Percentiles rank a stretch among this genome's conserved stretches.
Evolutionary conservation across 148 eudicot genomes (phyloP).

Genomic region (Silene latifolia): DNA sequence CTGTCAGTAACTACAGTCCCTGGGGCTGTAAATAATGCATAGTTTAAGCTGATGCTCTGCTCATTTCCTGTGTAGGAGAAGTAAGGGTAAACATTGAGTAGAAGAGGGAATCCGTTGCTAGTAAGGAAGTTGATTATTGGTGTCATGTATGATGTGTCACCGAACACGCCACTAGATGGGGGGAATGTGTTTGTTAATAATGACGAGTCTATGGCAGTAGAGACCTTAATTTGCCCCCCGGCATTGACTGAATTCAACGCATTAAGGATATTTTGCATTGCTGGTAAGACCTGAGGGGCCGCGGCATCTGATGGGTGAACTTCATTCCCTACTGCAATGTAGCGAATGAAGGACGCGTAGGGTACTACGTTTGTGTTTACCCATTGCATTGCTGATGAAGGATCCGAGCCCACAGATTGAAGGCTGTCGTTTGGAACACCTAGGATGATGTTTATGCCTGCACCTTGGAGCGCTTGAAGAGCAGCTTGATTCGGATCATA

Average conservation of each 20-base stretch:
- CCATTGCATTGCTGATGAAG: constrained; percentile 31
- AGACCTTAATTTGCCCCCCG: constrained; percentile 37
- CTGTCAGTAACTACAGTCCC: constrained; percentile 14
- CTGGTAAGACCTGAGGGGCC: constrained; percentile 34
- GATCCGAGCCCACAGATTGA: constrained; percentile 14
- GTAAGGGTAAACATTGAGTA: constrained; percentile 51
- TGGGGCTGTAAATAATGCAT: constrained; percentile 32
- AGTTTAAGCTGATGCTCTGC: constrained; percentile 14
- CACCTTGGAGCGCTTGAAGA: constrained; percentile 32
- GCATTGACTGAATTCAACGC: constrained; percentile 26
- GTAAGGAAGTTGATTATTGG: constrained; percentile 37
- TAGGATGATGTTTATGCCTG: constrained; percentile 30
- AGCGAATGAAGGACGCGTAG: constrained; percentile 24
- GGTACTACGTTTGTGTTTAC: constrained; percentile 30
- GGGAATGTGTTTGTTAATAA: constrained; percentile 33
- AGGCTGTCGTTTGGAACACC: constrained; percentile 22
- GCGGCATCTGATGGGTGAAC: constrained; percentile 25
- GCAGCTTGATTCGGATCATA: constrained; percentile 23
- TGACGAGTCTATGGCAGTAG: constrained; percentile 31
- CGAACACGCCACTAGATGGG: constrained; percentile 30
- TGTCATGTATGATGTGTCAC: constrained; percentile 17
- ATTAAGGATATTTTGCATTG: constrained; percentile 32
- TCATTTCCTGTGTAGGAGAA: constrained; percentile 16
- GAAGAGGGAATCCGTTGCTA: constrained; percentile 30
- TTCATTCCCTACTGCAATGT: constrained; percentile 54